Conservation (phyloP, 306 rosid genomes). For the Biancaea sappan region DNA sequence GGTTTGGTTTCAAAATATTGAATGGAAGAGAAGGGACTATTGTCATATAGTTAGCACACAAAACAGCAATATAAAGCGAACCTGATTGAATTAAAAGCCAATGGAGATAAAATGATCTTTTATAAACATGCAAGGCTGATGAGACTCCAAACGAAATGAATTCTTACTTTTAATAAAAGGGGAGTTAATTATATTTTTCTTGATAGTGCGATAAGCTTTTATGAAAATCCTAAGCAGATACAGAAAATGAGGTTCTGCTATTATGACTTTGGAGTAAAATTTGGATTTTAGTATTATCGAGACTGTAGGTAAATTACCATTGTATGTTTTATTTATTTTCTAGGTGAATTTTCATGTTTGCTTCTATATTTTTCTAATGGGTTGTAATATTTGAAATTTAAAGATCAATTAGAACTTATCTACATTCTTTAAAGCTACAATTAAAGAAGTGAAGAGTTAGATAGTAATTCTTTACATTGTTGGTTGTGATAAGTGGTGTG, state of each 20-base stretch:
- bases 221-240: not conserved
- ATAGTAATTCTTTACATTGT: not conserved
- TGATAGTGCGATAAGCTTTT: not conserved
- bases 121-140: not conserved
- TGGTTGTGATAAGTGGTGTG: not conserved
- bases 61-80: not conserved
- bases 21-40: not conserved
- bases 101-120: not conserved
- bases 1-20: too few relatives aligned
- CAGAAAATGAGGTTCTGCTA: not conserved
- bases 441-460: not conserved
- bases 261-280: not conserved
- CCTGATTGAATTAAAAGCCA: not conserved
- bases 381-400: not conserved
- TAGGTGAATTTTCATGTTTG: not conserved
- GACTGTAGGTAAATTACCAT: not conserved
- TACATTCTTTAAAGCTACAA: not conserved
- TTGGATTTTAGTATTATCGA: not conserved
- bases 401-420: not conserved
- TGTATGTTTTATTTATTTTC: not conserved
- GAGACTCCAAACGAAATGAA: not conserved
- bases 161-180: not conserved
- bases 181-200: not conserved
- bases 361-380: not conserved
- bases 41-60: too few relatives aligned